A percentile compares a stretch with the other conserved stretches of the same genome.
Conservation (phyloP, 495 filamentous ascomycete genomes). For the Daldinia bambusicola region DNA sequence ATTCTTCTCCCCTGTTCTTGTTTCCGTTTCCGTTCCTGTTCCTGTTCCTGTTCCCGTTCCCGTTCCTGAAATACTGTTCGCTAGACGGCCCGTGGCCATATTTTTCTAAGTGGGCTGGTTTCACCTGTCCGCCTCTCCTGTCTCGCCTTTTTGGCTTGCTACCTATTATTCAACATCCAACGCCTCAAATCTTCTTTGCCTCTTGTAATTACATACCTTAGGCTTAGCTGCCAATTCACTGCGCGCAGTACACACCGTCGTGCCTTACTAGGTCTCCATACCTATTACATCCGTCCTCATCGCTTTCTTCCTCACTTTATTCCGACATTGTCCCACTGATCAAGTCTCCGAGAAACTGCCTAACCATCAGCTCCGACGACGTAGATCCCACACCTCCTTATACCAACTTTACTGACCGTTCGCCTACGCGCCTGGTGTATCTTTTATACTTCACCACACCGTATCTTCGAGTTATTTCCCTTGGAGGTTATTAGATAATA, state of each 20-base stretch:
- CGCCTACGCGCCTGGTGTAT: not conserved
- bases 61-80: conserved; percentile 9
- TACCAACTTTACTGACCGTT: not conserved
- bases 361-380: not conserved
- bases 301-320: conserved; percentile 9
- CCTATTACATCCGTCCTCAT: conserved; percentile 9
- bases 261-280: conserved; percentile 25
- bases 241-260: conserved; percentile 14
- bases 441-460: not conserved
- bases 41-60: conserved; percentile 7
- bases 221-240: not conserved
- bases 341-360: conserved; percentile 5
- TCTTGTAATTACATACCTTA: conserved; percentile 18
- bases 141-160: conserved; percentile 33
- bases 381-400: not conserved
- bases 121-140: conserved; percentile 27
- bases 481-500: conserved; percentile 7
- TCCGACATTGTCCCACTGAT: conserved; percentile 4
- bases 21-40: too few relatives aligned
- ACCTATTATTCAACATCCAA: conserved; percentile 28
- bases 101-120: conserved; percentile 27
- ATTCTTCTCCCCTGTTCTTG: conserved; percentile 10
- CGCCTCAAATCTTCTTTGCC: conserved; percentile 4
- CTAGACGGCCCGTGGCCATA: conserved; percentile 17
- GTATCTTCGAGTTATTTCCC: conserved; percentile 2